These are phyloP conservation scores for Allomyces arbusculus DNA, from an alignment of 192 early-diverging fungal species.

Conservation along the genomic window DNA sequence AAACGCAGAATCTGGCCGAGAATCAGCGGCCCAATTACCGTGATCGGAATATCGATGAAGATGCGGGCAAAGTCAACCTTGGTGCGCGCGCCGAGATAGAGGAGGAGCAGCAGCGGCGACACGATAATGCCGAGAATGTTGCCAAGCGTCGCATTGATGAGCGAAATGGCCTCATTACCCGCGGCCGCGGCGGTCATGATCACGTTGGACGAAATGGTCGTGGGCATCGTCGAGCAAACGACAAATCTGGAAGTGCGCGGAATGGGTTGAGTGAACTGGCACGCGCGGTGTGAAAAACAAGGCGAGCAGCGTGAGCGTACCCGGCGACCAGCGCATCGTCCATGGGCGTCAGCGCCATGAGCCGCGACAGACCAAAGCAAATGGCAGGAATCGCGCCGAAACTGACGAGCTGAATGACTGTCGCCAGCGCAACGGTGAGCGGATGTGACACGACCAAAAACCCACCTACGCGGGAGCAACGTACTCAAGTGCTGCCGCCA, in stretches of 20 bases:
- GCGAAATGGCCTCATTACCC: conserved; percentile 41
- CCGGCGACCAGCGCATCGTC: conserved; percentile 34
- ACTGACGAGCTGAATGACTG: conserved; percentile 35
- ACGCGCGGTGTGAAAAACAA: neutral
- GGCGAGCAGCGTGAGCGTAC: neutral
- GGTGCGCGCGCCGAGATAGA: conserved; percentile 15
- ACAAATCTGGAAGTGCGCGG: conserved; percentile 13
- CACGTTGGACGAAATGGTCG: conserved; percentile 55
- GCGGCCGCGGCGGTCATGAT: conserved; percentile 50
- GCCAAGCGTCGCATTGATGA: conserved; percentile 49
- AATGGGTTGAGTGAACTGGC: neutral
- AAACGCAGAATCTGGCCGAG: conserved; percentile 35
- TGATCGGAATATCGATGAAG: conserved; percentile 29
- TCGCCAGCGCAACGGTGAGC: neutral
- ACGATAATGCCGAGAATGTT: conserved; percentile 45
- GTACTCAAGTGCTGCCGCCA: conserved; percentile 35
- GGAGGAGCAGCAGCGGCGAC: conserved; percentile 27
- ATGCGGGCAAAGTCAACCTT: conserved; percentile 26
- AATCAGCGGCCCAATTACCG: conserved; percentile 39
- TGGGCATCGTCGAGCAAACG: conserved; percentile 40
- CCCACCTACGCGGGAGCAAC: neutral
- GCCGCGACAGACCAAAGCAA: conserved; percentile 29
- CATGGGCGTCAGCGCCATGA: conserved; percentile 26
- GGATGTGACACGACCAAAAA: no score
- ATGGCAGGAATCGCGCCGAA: conserved; percentile 35